Conservation (phyloP, 805 yeast species). For the Sugiyamaella marilandica region DNA sequence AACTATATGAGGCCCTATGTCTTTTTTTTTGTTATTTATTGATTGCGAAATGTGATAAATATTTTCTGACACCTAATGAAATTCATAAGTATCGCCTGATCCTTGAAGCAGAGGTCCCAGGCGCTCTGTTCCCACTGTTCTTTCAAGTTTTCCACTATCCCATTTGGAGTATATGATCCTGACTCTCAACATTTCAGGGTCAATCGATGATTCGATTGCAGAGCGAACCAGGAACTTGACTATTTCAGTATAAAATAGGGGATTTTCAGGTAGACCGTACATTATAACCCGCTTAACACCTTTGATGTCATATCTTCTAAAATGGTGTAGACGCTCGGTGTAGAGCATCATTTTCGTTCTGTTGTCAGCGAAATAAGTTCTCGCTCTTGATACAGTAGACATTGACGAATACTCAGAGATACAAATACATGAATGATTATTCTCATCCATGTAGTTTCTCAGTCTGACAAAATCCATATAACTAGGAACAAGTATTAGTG, state of each 20-base stretch:
- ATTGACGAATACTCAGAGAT: conserved; percentile 80
- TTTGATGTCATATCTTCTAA: conserved; percentile 73
- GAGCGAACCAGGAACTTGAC: conserved; percentile 56
- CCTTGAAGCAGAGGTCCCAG: conserved; percentile 68
- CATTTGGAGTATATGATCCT: conserved; percentile 68
- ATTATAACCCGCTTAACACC: conserved; percentile 82
- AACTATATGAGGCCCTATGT: background rate
- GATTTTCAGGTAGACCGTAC: conserved; percentile 82
- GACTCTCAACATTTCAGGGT: conserved; percentile 49
- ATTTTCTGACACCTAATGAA: conserved; percentile 37
- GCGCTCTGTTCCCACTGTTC: conserved; percentile 74
- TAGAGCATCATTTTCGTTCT: conserved; percentile 70
- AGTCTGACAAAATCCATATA: conserved; percentile 82
- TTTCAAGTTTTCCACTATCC: conserved; percentile 74
- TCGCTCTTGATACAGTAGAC: conserved; percentile 62
- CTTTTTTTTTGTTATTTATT: background rate
- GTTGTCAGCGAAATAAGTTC: conserved; percentile 63
- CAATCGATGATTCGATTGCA: conserved; percentile 46
- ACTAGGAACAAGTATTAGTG: conserved; percentile 74
- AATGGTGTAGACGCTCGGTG: conserved; percentile 91
- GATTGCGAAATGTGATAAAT: conserved; percentile 2
- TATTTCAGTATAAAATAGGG: conserved; percentile 74
- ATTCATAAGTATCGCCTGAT: conserved; percentile 70
- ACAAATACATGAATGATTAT: conserved; percentile 62
- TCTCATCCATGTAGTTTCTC: conserved; percentile 57